Evolutionary conservation across 352 stramenopile genomes (phyloP).

Genomic region (Pythium apleroticum): DNA sequence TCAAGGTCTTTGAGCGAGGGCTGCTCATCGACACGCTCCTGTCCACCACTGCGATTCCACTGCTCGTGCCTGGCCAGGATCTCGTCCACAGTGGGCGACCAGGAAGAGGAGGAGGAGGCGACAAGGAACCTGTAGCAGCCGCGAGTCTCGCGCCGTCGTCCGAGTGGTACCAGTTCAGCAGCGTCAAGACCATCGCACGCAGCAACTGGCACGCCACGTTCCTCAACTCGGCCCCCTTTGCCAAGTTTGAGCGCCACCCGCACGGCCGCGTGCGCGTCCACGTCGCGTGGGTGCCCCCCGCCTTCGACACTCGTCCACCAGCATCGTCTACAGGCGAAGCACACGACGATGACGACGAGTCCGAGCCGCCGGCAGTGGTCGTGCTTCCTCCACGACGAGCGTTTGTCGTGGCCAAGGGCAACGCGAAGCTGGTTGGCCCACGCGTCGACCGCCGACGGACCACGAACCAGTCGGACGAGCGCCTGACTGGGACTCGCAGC

Average conservation of each 20-base stretch:
- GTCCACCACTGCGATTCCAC: conserved; percentile 48
- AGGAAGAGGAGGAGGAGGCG: background rate
- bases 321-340: conserved; percentile 5
- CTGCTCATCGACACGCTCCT: conserved; percentile 37
- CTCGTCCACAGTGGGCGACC: background rate
- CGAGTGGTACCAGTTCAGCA: conserved; percentile 83
- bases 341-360: background rate
- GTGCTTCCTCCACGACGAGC: conserved; percentile 21
- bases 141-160: conserved; percentile 47
- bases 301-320: background rate
- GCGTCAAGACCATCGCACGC: conserved; percentile 38
- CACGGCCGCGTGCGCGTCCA: conserved; percentile 51
- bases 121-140: conserved; percentile 26
- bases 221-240: conserved; percentile 47
- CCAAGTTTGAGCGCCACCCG: conserved; percentile 36
- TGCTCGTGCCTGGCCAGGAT: conserved; percentile 51
- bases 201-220: conserved; percentile 58
- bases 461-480: conserved; percentile 5
- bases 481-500: background rate
- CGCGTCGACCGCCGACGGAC: conserved; percentile 18
- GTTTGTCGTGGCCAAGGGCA: background rate
- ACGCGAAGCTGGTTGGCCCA: conserved; percentile 27
- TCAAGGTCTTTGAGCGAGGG: conserved; percentile 51
- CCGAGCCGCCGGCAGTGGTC: background rate
- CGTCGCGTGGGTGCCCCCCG: conserved; percentile 39